Conservation (phyloP, 768 basidiomycete genomes). For the Serendipita vermifera region DNA sequence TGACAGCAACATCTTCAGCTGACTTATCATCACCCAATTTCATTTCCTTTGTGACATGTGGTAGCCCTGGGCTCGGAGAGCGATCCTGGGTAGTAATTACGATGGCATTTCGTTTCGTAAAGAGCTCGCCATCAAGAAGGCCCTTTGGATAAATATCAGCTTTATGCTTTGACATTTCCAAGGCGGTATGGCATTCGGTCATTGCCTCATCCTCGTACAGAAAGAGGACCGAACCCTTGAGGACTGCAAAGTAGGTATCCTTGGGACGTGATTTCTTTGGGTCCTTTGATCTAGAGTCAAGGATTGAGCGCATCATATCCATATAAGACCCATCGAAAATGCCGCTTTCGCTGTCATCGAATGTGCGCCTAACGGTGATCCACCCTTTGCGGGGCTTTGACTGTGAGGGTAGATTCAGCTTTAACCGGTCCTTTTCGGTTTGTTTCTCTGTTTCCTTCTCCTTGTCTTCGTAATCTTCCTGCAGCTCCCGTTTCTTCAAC, state of each 20-base stretch:
- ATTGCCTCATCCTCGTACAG: slow-evolving; percentile 88
- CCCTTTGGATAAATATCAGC: slow-evolving; percentile 60
- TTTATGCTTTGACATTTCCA: slow-evolving; percentile 69
- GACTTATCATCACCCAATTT: slow-evolving; percentile 22
- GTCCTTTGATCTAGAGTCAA: slow-evolving; percentile 74
- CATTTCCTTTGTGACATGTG: slow-evolving; percentile 45
- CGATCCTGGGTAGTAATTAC: slow-evolving; percentile 25
- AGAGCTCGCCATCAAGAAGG: slow-evolving; percentile 80
- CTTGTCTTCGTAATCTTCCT: slow-evolving; percentile 19
- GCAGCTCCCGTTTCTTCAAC: slow-evolving; percentile 23
- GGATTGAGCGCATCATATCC: slow-evolving; percentile 62
- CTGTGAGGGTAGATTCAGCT: slow-evolving; percentile 23
- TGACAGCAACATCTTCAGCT: slow-evolving; percentile 19
- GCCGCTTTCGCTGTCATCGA: slow-evolving; percentile 41
- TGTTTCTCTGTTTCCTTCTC: slow-evolving; percentile 18
- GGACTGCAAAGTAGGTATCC: slow-evolving; percentile 84
- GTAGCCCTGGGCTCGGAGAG: slow-evolving; percentile 27
- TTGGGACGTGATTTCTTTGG: slow-evolving; percentile 73
- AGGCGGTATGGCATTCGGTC: slow-evolving; percentile 82
- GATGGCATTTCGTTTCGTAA: slow-evolving; percentile 80
- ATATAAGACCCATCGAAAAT: slow-evolving; percentile 55
- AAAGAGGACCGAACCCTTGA: slow-evolving; percentile 85
- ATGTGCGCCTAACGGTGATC: slow-evolving; percentile 71
- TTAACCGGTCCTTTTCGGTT: slow-evolving; percentile 21
- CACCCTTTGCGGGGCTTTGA: slow-evolving; percentile 64